Percentiles rank a stretch among this genome's conserved stretches.
These are phyloP conservation scores for Neopestalotiopsis sp. DNA, from an alignment of 2,329 filamentous ascomycete genomes.

Conservation along the genomic window DNA sequence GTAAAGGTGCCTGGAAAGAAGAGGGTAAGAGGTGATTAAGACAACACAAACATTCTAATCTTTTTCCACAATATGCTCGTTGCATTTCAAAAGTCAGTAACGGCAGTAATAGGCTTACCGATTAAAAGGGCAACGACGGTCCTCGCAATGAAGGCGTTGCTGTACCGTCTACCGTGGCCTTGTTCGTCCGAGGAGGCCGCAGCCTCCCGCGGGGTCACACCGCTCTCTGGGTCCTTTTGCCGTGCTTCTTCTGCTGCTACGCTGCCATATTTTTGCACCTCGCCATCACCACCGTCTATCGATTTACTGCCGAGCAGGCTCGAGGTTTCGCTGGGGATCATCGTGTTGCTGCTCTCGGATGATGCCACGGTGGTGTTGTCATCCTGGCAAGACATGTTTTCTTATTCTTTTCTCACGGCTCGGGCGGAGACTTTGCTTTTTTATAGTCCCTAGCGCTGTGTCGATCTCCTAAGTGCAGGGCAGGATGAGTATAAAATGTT, in stretches of 20 bases:
- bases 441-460: background rate
- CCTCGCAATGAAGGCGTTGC: slow-evolving; percentile 25
- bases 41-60: background rate
- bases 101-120: slow-evolving; percentile 17
- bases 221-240: background rate
- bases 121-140: slow-evolving; percentile 27
- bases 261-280: slow-evolving; percentile 13
- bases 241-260: background rate
- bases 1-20: slow-evolving; percentile 59
- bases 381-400: background rate
- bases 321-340: background rate
- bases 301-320: background rate
- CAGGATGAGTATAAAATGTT: too few species aligned
- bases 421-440: too few species aligned
- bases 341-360: background rate
- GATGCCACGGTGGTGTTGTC: background rate
- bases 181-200: too few species aligned
- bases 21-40: background rate
- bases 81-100: too few species aligned
- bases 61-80: too few species aligned
- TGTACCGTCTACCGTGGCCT: slow-evolving; percentile 18
- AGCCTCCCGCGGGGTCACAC: background rate
- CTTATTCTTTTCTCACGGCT: too few species aligned
- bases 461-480: background rate
- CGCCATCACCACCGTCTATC: background rate